Base-by-base conservation (phyloP, 1,139 yeast species). In the Tardiomyces depauwii region DNA sequence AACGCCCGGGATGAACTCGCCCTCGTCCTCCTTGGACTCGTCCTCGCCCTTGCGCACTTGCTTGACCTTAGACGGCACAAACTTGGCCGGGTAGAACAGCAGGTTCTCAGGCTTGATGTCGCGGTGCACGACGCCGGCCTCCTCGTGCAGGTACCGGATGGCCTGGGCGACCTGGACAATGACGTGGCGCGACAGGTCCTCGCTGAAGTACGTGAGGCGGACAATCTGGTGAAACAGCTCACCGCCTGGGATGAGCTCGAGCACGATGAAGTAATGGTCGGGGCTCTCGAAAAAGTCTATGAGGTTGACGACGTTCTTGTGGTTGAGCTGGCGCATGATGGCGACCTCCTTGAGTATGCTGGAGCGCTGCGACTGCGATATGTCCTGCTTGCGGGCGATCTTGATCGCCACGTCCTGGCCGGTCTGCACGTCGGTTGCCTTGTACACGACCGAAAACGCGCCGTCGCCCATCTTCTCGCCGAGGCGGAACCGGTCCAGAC, bases 271-370 rank as follows among this genome's bases (percentile, higher is more conserved):
- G 44, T 93, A 71, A 13, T 89, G 82, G 48, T 80, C 77, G 47
- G 85, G 84, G 63, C 93, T 98, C 62, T 91, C 98, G 63, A 91
- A 91, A 0, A 98, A 91, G 63, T 86, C 93, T 60, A 85, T 86
- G 43, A 91, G 71, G 16, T 91, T 80, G 19, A 91, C 88, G 42
- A 91, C 77, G 1, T 98, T 98, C 41, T 88, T 87, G 56, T 82
- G 89, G 61, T 89, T 88, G 56, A 93, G 71, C 58, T 87, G 87
- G 64, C 91, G 91, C 64, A 93, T 98, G 49, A 93, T 91, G 59
- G 89, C 89, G 49, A 91, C 98, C 60, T 91, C 93, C 64, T 93
- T 91, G 55, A 89, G 93, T 76, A 72, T 44, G 65, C 61, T 44
- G 57, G 56, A 47, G 63, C 91, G 91, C 61, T 85, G 85, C 87